These are phyloP conservation scores for Tanacetum coccineum DNA, from an alignment of 129 eudicot genomes.

Conservation along the genomic window DNA sequence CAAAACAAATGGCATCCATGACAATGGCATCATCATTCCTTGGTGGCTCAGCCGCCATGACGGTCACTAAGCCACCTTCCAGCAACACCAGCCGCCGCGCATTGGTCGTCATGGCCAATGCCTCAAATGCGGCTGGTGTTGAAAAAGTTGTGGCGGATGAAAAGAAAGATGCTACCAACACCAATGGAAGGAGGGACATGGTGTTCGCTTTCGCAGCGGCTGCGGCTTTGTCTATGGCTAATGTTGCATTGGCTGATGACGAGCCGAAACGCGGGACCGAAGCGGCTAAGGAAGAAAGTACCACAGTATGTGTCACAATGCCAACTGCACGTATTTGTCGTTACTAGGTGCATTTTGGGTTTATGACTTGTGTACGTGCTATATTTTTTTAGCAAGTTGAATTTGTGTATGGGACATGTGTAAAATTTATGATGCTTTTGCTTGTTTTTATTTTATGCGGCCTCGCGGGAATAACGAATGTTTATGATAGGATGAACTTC, in stretches of 20 bases:
- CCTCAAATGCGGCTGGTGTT: constrained; percentile 32
- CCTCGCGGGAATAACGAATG: constrained; percentile 19
- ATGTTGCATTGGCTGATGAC: constrained; percentile 59
- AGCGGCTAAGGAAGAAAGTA: constrained; percentile 87
- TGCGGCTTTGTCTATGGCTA: constrained; percentile 51
- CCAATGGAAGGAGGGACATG: constrained; percentile 61
- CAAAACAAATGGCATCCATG: constrained; percentile 68
- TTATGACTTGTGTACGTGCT: neutral
- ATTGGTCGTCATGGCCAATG: constrained; percentile 44
- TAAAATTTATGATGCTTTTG: constrained; percentile 23
- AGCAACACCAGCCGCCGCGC: constrained; percentile 44
- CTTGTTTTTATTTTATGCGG: constrained; percentile 22
- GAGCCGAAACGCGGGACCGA: constrained; percentile 73
- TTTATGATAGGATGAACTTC: too few relatives aligned
- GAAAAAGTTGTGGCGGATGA: constrained; percentile 26
- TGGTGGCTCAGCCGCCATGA: constrained; percentile 45
- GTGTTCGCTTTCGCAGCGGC: constrained; percentile 70
- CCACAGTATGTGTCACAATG: constrained; percentile 62
- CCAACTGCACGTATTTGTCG: constrained; percentile 76
- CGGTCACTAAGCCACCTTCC: constrained; percentile 37
- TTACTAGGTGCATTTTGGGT: constrained; percentile 9
- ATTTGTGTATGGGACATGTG: constrained; percentile 31
- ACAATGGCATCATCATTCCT: constrained; percentile 69
- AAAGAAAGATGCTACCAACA: constrained; percentile 27
- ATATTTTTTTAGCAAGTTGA: constrained; percentile 12